Percentiles rank a stretch among this genome's conserved stretches.
These are phyloP conservation scores for Sporisorium sorghi DNA, from an alignment of 1,284 basidiomycete species.

Conservation along the genomic window DNA sequence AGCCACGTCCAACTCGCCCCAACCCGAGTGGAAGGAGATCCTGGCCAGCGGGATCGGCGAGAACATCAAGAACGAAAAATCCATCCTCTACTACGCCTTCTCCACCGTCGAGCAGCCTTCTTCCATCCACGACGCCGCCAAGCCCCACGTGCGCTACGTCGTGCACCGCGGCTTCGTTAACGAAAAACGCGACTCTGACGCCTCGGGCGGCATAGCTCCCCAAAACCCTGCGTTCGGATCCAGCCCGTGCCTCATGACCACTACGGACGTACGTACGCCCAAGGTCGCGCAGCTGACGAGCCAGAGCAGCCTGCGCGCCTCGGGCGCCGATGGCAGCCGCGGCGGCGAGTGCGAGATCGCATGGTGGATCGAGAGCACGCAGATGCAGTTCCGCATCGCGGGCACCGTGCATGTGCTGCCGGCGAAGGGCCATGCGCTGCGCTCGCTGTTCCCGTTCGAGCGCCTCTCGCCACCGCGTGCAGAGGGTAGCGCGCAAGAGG, in stretches of 20 bases:
- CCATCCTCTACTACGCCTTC: slow-evolving; percentile 65
- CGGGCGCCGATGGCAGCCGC: slow-evolving; percentile 32
- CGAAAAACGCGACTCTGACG: slow-evolving; percentile 63
- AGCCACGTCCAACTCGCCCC: slow-evolving; percentile 52
- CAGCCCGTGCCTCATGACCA: slow-evolving; percentile 66
- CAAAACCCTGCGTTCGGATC: slow-evolving; percentile 56
- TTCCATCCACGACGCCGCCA: slow-evolving; percentile 55
- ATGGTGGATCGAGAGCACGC: slow-evolving; percentile 69
- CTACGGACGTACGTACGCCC: slow-evolving; percentile 69
- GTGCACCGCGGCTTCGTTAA: slow-evolving; percentile 70
- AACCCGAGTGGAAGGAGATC: slow-evolving; percentile 62
- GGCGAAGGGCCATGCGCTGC: slow-evolving; percentile 36
- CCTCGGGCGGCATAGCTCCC: slow-evolving; percentile 48
- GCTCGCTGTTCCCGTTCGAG: slow-evolving; percentile 45
- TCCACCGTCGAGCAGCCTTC: slow-evolving; percentile 50
- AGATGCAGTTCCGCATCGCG: slow-evolving; percentile 68
- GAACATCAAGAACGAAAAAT: slow-evolving; percentile 60
- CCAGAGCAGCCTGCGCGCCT: slow-evolving; percentile 39
- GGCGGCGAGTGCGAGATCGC: slow-evolving; percentile 64
- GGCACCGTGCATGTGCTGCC: slow-evolving; percentile 68
- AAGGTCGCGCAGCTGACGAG: slow-evolving; percentile 66
- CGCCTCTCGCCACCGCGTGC: slow-evolving; percentile 44
- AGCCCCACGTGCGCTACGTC: slow-evolving; percentile 63
- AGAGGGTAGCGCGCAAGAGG: slow-evolving; percentile 24
- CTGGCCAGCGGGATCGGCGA: slow-evolving; percentile 49